Conservation (phyloP, 2,329 filamentous ascomycete genomes). For the Cytospora schulzeri region DNA sequence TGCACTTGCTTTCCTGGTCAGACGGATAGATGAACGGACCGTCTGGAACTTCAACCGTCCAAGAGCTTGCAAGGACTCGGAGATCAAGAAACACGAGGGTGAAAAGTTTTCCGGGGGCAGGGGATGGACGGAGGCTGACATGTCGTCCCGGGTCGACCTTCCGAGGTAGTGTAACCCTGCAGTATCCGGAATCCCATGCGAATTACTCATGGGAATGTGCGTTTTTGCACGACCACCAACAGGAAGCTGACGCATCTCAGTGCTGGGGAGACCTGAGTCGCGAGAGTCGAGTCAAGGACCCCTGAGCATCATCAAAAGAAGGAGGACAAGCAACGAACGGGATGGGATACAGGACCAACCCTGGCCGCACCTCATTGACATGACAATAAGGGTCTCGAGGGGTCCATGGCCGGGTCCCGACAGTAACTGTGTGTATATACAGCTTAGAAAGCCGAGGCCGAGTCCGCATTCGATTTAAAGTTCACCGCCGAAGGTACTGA, state of each 20-base stretch:
- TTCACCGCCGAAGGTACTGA: background rate
- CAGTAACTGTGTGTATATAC: background rate
- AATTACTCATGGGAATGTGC: background rate
- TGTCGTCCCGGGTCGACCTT: background rate
- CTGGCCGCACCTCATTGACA: background rate
- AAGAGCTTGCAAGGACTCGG: constrained; percentile 4
- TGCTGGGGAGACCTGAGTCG: background rate
- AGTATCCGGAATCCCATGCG: background rate
- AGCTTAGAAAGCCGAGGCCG: background rate
- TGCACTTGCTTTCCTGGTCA: constrained; percentile 15
- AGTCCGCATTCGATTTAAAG: background rate
- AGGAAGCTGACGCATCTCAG: background rate
- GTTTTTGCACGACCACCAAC: background rate
- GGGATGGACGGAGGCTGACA: constrained; percentile 6
- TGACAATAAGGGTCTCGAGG: constrained; percentile 12
- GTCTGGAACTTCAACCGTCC: constrained; percentile 11
- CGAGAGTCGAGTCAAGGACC: background rate
- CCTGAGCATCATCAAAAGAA: background rate
- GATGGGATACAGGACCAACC: background rate
- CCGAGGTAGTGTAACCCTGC: constrained; percentile 3
- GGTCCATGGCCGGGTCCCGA: constrained; percentile 13
- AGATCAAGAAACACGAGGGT: constrained; percentile 1
- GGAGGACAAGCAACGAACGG: background rate
- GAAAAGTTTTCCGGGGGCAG: background rate
- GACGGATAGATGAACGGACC: constrained; percentile 5